These are phyloP conservation scores for Calocybe gangraenosa DNA, from an alignment of 768 basidiomycete genomes.

Conservation along the genomic window DNA sequence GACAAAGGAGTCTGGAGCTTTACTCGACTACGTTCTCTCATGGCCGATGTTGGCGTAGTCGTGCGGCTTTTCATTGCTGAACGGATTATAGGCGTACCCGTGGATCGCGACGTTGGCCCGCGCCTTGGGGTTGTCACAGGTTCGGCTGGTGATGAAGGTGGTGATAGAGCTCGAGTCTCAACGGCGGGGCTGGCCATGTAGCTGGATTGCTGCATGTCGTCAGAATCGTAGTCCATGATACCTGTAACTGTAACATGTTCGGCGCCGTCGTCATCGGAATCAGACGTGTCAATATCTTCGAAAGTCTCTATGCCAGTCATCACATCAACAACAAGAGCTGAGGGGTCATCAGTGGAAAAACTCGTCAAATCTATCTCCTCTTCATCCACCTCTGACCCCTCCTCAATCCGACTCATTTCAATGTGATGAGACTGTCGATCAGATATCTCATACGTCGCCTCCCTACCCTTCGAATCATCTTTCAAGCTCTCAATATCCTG, in stretches of 20 bases:
- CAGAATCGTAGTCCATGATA: constrained; percentile 35
- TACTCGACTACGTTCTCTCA: constrained; percentile 49
- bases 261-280: constrained; percentile 45
- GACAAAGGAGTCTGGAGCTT: constrained; percentile 54
- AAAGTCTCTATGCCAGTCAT: constrained; percentile 46
- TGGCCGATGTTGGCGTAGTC: constrained; percentile 54
- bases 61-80: constrained; percentile 39
- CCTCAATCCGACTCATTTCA: constrained; percentile 48
- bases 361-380: constrained; percentile 68
- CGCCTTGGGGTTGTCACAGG: constrained; percentile 23
- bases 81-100: constrained; percentile 34
- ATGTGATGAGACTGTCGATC: constrained; percentile 13
- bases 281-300: constrained; percentile 41
- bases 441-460: constrained; percentile 16
- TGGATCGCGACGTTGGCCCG: constrained; percentile 11
- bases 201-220: constrained; percentile 19
- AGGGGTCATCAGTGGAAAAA: constrained; percentile 66
- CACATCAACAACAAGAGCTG: constrained; percentile 46
- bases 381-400: constrained; percentile 46
- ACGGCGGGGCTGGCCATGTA: constrained; percentile 10
- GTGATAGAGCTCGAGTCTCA: constrained; percentile 4
- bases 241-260: constrained; percentile 24
- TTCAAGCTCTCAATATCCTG: constrained; percentile 84
- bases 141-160: constrained; percentile 3
- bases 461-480: constrained; percentile 49